Conservation (phyloP, 176 grass and related monocot species). For the Cocos nucifera region DNA sequence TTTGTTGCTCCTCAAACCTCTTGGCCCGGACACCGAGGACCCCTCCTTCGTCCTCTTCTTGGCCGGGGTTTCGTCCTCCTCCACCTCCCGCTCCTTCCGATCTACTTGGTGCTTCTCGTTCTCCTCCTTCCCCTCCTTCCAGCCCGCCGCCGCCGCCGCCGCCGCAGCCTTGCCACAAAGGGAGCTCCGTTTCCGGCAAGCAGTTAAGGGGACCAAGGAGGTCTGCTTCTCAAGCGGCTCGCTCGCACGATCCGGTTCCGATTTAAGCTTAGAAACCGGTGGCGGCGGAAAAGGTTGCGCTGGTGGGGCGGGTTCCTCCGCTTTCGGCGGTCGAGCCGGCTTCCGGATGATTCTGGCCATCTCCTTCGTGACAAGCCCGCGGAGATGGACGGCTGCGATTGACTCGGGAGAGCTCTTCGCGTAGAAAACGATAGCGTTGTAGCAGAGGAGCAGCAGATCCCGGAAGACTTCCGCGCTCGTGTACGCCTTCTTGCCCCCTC, state of each 20-base stretch:
- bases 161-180: conserved; percentile 23
- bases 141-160: no score
- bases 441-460: conserved; percentile 63
- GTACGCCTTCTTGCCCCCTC: conserved; percentile 10
- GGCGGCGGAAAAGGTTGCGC: background rate
- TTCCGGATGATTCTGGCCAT: conserved; percentile 18
- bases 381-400: conserved; percentile 35
- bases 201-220: conserved; percentile 27
- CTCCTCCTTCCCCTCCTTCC: conserved; percentile 16
- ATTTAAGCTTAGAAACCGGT: conserved; percentile 23
- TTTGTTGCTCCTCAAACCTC: conserved; percentile 52
- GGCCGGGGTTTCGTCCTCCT: conserved; percentile 2
- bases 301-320: no score
- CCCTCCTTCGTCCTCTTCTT: conserved; percentile 24
- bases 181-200: conserved; percentile 73
- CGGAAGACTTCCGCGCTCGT: conserved; percentile 57
- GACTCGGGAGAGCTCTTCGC: conserved; percentile 45
- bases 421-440: conserved; percentile 72
- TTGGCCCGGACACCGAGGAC: background rate
- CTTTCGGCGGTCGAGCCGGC: background rate
- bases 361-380: conserved; percentile 30
- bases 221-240: conserved; percentile 45
- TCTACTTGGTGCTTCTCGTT: conserved; percentile 4
- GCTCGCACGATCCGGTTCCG: conserved; percentile 36
- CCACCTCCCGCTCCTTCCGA: conserved; percentile 15